Evolutionary conservation across 257 asterid species (phyloP), one percentile per base, ranked within the genome.

Genomic region (Przewalskia tangutica): DNA sequence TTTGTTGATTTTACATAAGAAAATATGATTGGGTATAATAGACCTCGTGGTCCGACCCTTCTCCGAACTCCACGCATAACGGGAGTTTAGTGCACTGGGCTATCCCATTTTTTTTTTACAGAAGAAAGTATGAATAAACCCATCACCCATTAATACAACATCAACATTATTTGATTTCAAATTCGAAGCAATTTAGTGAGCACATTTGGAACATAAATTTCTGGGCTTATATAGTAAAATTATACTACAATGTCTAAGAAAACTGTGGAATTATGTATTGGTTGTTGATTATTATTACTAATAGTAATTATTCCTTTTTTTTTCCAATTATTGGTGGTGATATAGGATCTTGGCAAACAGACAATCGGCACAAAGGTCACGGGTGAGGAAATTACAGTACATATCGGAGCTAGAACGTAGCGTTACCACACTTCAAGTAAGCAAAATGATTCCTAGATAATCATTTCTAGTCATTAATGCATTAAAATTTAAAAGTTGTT

Each of bases 281-380:
- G 5, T 60, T 0, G 40, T 60, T 60, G 42, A 38, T 17, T 56
- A 40, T 77, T 77, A 44, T 5, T 18, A 36, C 16, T 38, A 12
- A 64, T 55, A 0, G 44, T 34, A 20, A 27, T 63, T 20, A 63
- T 23, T 23, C 27, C 1, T 32, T 14, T 18, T 2, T n/a, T 73
- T 44, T 10, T 18, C 2, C 36, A n/a, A 5, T 50, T n/a, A 2
- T 34, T 27, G 9, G 20, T 42, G 34, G 34, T 0, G 2, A 46
- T 12, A 27, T 86, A 95, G 98, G 87, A 93, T 95, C 63, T 87
- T 95, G 94, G 98, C 98, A 9, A 95, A 95, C 76, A 87, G 98
- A 88, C 98, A 93, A 88, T 95, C 98, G 34, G 98, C 98, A 4
- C 98, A 95, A 75, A 89, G 98, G 88, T 95, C 98, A 68, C 79